phyloP scores from a whole-genome alignment of 2,329 filamentous ascomycete genomes.

The Cylindrodendrum hubeiense region DNA sequence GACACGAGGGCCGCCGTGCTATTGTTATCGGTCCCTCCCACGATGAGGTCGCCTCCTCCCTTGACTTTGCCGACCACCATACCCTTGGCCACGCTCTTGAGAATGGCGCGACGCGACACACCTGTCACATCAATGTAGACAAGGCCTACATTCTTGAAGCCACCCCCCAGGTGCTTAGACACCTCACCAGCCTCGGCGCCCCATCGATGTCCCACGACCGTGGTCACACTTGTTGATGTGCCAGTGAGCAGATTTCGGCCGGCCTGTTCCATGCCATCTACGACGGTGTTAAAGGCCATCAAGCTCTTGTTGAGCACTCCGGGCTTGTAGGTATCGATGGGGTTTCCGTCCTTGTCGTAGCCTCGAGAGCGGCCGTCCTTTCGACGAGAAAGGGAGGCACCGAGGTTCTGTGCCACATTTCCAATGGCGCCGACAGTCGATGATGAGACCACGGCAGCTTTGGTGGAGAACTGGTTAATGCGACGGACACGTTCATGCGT shows the following conservation, averaged over 20 bases:
- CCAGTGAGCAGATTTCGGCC: constrained; percentile 82
- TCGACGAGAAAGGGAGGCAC: constrained; percentile 74
- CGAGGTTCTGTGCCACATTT: constrained; percentile 89
- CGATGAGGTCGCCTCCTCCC: constrained; percentile 79
- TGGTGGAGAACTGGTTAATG: constrained; percentile 86
- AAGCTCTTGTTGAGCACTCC: constrained; percentile 94
- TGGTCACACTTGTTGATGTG: constrained; percentile 82
- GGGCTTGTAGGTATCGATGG: constrained; percentile 79
- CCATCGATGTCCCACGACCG: constrained; percentile 90
- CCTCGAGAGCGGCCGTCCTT: constrained; percentile 68
- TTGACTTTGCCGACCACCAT: constrained; percentile 90
- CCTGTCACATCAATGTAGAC: constrained; percentile 98
- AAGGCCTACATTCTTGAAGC: constrained; percentile 94
- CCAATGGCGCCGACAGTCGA: constrained; percentile 89
- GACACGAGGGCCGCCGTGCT: constrained; percentile 37
- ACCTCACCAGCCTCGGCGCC: constrained; percentile 87
- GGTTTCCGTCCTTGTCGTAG: constrained; percentile 77
- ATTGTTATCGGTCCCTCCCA: constrained; percentile 72
- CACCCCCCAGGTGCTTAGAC: constrained; percentile 80
- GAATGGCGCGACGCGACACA: constrained; percentile 87
- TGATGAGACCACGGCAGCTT: constrained; percentile 82
- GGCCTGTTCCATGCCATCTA: constrained; percentile 92
- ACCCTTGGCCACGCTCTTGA: constrained; percentile 96
- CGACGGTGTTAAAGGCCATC: constrained; percentile 95
- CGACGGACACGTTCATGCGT: constrained; percentile 89